phyloP scores from a whole-genome alignment of 106 monocot genomes.

The Cymbidium sinense region DNA sequence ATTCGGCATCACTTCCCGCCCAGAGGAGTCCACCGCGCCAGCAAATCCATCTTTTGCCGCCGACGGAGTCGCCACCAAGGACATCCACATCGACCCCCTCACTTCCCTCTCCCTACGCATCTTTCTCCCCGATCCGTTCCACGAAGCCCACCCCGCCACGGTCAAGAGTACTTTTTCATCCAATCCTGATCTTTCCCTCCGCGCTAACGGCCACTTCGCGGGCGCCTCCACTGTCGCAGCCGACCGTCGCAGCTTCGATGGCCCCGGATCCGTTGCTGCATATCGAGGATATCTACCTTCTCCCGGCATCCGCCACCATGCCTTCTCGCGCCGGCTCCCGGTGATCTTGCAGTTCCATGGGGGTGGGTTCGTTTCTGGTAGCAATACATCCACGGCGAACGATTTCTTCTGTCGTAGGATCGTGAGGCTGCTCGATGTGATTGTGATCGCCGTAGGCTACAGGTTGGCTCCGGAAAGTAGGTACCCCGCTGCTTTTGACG shows the following conservation, averaged over 20 bases:
- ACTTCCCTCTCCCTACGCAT: constrained; percentile 89
- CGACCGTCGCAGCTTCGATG: constrained; percentile 2
- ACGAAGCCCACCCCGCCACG: neutral
- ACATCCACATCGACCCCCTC: constrained; percentile 90
- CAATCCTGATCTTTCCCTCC: neutral
- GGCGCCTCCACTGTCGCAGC: neutral
- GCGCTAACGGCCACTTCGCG: neutral
- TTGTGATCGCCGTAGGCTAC: constrained; percentile 90
- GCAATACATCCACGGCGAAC: constrained; percentile 56
- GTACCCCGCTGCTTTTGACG: constrained; percentile 90
- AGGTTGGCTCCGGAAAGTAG: constrained; percentile 82
- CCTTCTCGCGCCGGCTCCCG: constrained; percentile 40
- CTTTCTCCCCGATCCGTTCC: constrained; percentile 70
- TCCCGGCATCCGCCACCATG: neutral
- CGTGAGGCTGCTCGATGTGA: constrained; percentile 61
- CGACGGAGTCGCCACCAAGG: constrained; percentile 75
- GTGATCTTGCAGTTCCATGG: constrained; percentile 89
- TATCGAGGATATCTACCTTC: constrained; percentile 71
- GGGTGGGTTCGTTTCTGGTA: constrained; percentile 74
- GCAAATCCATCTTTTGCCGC: constrained; percentile 46
- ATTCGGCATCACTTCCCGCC: constrained; percentile 54
- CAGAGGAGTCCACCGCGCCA: constrained; percentile 47
- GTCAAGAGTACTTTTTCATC: too few relatives aligned
- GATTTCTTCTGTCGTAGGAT: constrained; percentile 87
- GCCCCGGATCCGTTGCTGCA: neutral